Conservation (phyloP, 2,329 filamentous ascomycete genomes). For the Colletotrichum melonis region DNA sequence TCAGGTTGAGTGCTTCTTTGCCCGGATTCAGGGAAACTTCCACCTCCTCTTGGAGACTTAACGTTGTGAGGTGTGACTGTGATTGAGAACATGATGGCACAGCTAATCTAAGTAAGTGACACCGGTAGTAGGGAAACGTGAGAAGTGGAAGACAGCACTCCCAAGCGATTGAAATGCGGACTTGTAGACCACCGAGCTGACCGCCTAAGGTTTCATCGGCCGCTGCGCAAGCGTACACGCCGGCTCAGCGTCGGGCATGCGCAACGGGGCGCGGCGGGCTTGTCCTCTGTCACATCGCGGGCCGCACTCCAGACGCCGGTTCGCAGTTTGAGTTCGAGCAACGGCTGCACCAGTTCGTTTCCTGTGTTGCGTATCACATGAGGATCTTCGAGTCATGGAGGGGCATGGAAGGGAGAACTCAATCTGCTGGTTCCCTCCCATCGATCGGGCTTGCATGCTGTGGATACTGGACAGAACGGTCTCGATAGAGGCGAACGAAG, state of each 20-base stretch:
- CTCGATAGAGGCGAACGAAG: neutral
- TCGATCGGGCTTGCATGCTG: neutral
- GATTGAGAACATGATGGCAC: neutral
- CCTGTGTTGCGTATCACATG: neutral
- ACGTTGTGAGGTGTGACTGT: neutral
- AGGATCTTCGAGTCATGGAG: conserved; percentile 15
- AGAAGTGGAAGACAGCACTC: neutral
- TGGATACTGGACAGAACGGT: neutral
- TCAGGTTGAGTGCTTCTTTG: neutral
- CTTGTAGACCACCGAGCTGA: neutral
- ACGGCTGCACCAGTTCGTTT: neutral
- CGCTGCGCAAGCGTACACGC: neutral
- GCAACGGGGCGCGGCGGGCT: neutral
- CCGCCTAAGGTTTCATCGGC: conserved; percentile 1
- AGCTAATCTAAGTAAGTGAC: neutral
- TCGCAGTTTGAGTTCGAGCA: neutral
- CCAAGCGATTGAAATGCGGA: no score
- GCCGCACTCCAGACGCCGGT: neutral
- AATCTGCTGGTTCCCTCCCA: neutral
- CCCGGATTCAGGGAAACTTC: neutral
- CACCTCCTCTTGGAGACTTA: no score
- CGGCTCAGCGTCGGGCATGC: neutral
- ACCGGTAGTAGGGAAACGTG: neutral
- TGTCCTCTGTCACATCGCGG: neutral
- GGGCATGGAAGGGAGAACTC: neutral